These are phyloP conservation scores for Pleurotus ostreatus DNA, from an alignment of 768 basidiomycete genomes.

Conservation along the genomic window DNA sequence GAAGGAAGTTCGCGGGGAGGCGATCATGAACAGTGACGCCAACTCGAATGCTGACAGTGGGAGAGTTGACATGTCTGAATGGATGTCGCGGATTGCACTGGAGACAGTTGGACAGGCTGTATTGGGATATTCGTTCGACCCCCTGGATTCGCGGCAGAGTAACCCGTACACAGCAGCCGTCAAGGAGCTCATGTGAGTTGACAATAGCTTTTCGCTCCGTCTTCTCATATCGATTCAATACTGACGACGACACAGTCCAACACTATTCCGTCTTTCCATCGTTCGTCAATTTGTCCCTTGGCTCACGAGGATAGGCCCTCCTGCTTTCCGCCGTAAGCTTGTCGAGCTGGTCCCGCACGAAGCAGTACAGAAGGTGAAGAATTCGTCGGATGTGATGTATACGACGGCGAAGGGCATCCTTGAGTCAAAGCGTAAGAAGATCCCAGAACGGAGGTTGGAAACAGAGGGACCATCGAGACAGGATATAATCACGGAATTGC, in stretches of 20 bases:
- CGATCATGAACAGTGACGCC: slow-evolving; percentile 7
- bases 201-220: background rate
- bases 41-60: background rate
- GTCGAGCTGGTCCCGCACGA: slow-evolving; percentile 36
- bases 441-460: slow-evolving; percentile 9
- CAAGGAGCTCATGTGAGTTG: slow-evolving; percentile 39
- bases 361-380: slow-evolving; percentile 36
- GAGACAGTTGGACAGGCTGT: slow-evolving; percentile 41
- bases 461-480: slow-evolving; percentile 25
- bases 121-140: slow-evolving; percentile 44
- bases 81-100: slow-evolving; percentile 41
- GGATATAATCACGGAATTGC: slow-evolving; percentile 47
- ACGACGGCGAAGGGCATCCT: slow-evolving; percentile 36
- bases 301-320: slow-evolving; percentile 34
- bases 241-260: slow-evolving; percentile 29
- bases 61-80: slow-evolving; percentile 42
- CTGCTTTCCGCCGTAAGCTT: slow-evolving; percentile 37
- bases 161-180: slow-evolving; percentile 42
- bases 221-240: background rate
- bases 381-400: slow-evolving; percentile 47
- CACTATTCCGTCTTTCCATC: slow-evolving; percentile 39
- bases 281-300: slow-evolving; percentile 44
- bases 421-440: slow-evolving; percentile 28
- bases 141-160: slow-evolving; percentile 34
- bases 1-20: slow-evolving; percentile 2